Evolutionary conservation across 352 stramenopile genomes (phyloP).

Genomic region (Globisporangium lucens): DNA sequence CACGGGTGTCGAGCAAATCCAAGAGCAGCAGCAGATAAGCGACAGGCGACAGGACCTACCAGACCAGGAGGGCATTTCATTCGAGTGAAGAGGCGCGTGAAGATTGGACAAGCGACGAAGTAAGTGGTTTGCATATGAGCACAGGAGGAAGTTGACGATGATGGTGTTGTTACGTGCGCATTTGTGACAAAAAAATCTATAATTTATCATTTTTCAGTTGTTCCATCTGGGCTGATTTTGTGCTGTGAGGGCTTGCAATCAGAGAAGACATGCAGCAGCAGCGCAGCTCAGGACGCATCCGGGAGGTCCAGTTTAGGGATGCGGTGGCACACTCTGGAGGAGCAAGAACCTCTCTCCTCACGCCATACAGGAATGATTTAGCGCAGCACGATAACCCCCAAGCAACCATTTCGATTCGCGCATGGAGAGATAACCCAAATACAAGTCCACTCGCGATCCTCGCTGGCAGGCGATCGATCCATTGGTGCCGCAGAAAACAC

Average conservation of each 20-base stretch:
- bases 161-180: neutral
- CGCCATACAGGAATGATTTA: too few relatives aligned
- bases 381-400: too few relatives aligned
- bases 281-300: neutral
- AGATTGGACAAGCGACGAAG: neutral
- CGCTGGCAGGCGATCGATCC: too few relatives aligned
- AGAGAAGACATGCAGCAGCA: neutral
- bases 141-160: neutral
- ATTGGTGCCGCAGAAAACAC: too few relatives aligned
- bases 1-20: constrained; percentile 1
- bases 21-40: constrained; percentile 3
- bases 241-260: neutral
- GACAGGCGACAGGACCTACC: neutral
- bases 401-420: too few relatives aligned
- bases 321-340: too few relatives aligned
- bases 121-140: neutral
- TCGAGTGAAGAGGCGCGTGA: neutral
- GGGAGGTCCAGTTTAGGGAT: neutral
- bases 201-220: neutral
- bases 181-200: neutral
- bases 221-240: neutral
- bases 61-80: neutral
- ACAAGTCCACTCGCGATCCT: too few relatives aligned
- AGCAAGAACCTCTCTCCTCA: too few relatives aligned
- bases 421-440: too few relatives aligned